Evolutionary conservation across 495 filamentous ascomycete genomes (phyloP), one percentile per base, ranked within the genome.

Genomic region (Daldinia caldariorum): DNA sequence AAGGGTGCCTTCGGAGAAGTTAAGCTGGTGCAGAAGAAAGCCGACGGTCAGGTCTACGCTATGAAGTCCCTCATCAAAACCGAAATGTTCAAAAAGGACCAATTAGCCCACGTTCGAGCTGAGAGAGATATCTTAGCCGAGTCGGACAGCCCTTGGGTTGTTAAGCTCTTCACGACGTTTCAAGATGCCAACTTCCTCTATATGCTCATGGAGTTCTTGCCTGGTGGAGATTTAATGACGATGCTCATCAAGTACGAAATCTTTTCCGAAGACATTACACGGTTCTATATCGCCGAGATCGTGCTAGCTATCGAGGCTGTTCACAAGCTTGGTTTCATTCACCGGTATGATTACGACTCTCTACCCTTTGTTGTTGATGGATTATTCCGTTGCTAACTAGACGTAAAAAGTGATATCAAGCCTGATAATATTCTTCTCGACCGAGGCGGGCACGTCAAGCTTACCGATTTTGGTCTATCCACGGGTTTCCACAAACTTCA

Each of bases 161-260:
- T 99, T 70, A 98, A 97, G 84, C 86, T 99, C 65, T 94, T 92
- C 79, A 97, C 94, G 16, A 97, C 95, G 6, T 99, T 98, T 83
- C 95, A 99, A 79, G 95, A 99, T 79, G 83, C 85, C 54, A 93
- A 93, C 63, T 98, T 97, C 81, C 85, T 99, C 13, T 98, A 99
- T 82, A 91, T 99, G 87, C 87, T 99, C 63, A 98, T 99, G 95
- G 95, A 99, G 80, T 99, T 97, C 81, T 86, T 98, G 73, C 95
- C 95, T 13, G 95, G 95, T 77, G 95, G 95, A 75, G 95, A 99
- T 84, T 80, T 99, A 76, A 99, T 99, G 95, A 99, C 95, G 35
- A 99, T 99, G 95, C 86, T 99, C 72, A 99, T 99, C 82, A 98
- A 97, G 83, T 98, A 99, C 76, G 95, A 99, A 79, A 97, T 99